A percentile compares a stretch with the other conserved stretches of the same genome.
Conservation (phyloP, 163 green algal genomes). For the Coccomyxa subellipsoidea region DNA sequence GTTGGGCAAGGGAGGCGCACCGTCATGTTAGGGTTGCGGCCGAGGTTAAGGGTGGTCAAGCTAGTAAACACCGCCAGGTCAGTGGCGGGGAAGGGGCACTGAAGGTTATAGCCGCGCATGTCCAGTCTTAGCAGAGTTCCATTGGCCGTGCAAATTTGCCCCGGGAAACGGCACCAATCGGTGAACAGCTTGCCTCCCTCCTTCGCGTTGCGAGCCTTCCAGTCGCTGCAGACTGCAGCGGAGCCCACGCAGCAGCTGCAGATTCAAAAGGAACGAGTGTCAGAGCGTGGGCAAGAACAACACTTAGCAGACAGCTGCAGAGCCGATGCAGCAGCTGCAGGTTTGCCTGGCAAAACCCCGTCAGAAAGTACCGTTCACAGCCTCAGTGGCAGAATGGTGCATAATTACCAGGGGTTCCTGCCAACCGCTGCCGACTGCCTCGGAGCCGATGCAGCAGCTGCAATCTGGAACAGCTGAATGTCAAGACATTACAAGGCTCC, state of each 20-base stretch:
- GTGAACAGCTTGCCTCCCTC: constrained; percentile 7
- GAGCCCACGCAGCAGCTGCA: constrained; percentile 13
- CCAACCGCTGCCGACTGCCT: too few species aligned
- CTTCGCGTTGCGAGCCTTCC: constrained; percentile 10
- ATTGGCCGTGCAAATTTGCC: constrained; percentile 17
- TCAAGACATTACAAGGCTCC: too few species aligned
- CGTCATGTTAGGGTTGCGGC: constrained; percentile 21
- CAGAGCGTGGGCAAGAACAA: too few species aligned
- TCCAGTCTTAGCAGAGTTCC: constrained; percentile 12
- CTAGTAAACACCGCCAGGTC: neutral
- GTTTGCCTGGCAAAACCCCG: neutral
- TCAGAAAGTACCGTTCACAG: too few species aligned
- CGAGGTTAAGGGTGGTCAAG: constrained; percentile 20
- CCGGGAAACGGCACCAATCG: constrained; percentile 20
- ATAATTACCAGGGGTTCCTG: too few species aligned
- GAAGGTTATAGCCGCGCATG: constrained; percentile 17
- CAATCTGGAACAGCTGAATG: too few species aligned
- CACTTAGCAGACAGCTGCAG: constrained; percentile 7
- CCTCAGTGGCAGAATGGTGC: too few species aligned
- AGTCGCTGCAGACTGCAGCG: constrained; percentile 3
- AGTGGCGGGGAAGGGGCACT: constrained; percentile 11
- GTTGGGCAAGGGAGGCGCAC: neutral
- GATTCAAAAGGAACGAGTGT: neutral
- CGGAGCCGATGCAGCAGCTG: too few species aligned
- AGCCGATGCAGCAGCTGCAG: constrained; percentile 11